These are phyloP conservation scores for Microdochium paspali DNA, from an alignment of 2,329 filamentous ascomycete species.

Conservation along the genomic window DNA sequence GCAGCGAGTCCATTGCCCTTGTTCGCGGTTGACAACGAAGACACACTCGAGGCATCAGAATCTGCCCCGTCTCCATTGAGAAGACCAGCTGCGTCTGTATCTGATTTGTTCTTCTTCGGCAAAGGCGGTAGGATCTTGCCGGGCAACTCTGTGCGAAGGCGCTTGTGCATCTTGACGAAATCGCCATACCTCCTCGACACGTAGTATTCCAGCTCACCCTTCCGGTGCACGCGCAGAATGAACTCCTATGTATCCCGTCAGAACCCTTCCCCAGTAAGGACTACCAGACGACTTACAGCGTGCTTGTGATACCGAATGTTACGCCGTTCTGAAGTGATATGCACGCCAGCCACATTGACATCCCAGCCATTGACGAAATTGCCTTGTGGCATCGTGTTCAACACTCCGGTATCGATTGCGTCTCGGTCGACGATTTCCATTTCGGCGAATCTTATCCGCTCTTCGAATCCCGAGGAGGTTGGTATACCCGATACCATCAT, in stretches of 20 bases:
- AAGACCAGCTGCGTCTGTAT: constrained; percentile 53
- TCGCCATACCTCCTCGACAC: constrained; percentile 83
- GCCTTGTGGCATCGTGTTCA: constrained; percentile 82
- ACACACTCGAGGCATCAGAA: constrained; percentile 56
- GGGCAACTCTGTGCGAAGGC: constrained; percentile 73
- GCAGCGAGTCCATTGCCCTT: constrained; percentile 19
- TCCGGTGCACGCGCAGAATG: constrained; percentile 73
- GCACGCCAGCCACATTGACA: constrained; percentile 85
- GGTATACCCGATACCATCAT: constrained; percentile 99
- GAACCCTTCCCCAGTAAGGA: not conserved
- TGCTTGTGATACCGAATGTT: constrained; percentile 87
- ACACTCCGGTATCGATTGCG: constrained; percentile 81
- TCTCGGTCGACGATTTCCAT: constrained; percentile 93
- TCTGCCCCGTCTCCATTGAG: constrained; percentile 63
- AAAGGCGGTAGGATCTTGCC: constrained; percentile 81
- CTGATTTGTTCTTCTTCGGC: constrained; percentile 85
- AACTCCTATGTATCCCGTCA: constrained; percentile 56
- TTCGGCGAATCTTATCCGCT: constrained; percentile 92
- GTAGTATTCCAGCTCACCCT: constrained; percentile 66
- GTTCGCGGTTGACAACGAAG: constrained; percentile 58
- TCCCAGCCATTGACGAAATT: constrained; percentile 95
- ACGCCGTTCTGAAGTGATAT: constrained; percentile 70
- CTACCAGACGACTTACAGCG: constrained; percentile 50
- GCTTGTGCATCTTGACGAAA: constrained; percentile 72
- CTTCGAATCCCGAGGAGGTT: constrained; percentile 93